Conservation (phyloP, 129 eudicot genomes). For the Pittosporum tobira region DNA sequence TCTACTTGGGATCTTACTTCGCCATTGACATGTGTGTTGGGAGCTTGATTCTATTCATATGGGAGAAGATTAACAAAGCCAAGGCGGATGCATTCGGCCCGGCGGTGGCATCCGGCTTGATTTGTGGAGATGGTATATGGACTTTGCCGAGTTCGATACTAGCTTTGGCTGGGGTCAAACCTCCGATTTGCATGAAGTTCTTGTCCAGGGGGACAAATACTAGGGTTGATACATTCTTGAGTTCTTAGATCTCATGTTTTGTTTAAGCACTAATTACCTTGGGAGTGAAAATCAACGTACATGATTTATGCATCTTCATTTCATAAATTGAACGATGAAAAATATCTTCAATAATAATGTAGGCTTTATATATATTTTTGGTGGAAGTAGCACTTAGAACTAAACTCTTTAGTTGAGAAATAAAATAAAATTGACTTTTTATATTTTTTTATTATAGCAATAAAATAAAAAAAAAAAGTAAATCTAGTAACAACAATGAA, state of each 20-base stretch:
- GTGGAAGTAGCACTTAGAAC: too few species aligned
- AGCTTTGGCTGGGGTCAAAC: slow-evolving; percentile 36
- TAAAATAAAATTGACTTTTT: too few species aligned
- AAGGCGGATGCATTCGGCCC: slow-evolving; percentile 36
- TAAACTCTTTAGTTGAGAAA: too few species aligned
- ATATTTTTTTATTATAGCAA: too few species aligned
- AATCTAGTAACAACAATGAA: too few species aligned
- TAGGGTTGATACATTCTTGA: slow-evolving; percentile 4
- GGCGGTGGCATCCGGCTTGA: slow-evolving; percentile 66
- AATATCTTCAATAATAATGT: too few species aligned
- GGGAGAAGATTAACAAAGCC: slow-evolving; percentile 43
- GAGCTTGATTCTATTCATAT: slow-evolving; percentile 43
- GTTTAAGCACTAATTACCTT: too few species aligned
- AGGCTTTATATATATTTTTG: too few species aligned
- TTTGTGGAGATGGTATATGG: slow-evolving; percentile 71
- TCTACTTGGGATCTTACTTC: slow-evolving; percentile 59
- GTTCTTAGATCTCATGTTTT: background rate
- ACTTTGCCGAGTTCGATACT: slow-evolving; percentile 52
- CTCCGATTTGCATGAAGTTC: slow-evolving; percentile 77
- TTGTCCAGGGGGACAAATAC: background rate
- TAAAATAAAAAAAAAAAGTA: too few species aligned
- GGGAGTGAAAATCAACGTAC: too few species aligned
- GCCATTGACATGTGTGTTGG: slow-evolving; percentile 73
- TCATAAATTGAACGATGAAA: too few species aligned
- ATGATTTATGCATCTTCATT: too few species aligned